Percentiles rank a stretch among this genome's conserved stretches.
Evolutionary conservation across 140 eudicot species (phyloP).

Genomic region (Stevia rebaudiana): DNA sequence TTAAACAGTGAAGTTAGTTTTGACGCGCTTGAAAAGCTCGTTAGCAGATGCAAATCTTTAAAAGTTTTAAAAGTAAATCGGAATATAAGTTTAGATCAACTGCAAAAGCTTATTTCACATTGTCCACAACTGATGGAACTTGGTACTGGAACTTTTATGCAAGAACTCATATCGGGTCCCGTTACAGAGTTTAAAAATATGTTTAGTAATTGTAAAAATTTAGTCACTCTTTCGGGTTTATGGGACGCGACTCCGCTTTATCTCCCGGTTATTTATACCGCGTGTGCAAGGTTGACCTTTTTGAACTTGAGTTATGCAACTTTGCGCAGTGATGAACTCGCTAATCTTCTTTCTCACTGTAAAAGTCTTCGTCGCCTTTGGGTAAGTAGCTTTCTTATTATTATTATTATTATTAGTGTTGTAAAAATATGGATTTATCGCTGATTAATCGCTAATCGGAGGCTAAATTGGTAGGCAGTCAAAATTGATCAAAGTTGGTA

Average conservation of each 20-base stretch:
- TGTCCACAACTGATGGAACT: slow-evolving; percentile 61
- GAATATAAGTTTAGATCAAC: slow-evolving; percentile 46
- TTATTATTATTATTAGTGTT: not conserved
- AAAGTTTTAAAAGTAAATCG: slow-evolving; percentile 60
- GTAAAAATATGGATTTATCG: no score
- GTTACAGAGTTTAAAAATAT: slow-evolving; percentile 34
- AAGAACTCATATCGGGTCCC: slow-evolving; percentile 43
- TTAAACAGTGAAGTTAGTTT: slow-evolving; percentile 60
- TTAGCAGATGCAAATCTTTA: slow-evolving; percentile 53
- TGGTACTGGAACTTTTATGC: slow-evolving; percentile 70
- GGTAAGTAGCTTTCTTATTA: slow-evolving; percentile 39
- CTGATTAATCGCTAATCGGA: no score
- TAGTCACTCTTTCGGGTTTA: slow-evolving; percentile 62
- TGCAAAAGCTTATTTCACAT: slow-evolving; percentile 50
- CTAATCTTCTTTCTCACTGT: slow-evolving; percentile 52
- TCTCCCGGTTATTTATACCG: slow-evolving; percentile 60
- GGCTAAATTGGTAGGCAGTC: no score
- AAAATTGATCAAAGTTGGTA: no score
- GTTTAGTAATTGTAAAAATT: slow-evolving; percentile 44
- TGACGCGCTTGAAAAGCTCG: slow-evolving; percentile 70
- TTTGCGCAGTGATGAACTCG: slow-evolving; percentile 52
- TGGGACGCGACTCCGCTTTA: slow-evolving; percentile 61
- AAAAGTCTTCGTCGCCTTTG: slow-evolving; percentile 72
- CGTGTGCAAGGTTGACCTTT: slow-evolving; percentile 49
- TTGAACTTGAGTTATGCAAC: slow-evolving; percentile 62